Evolutionary conservation across 805 yeast genomes (phyloP).

Genomic region (Candida boidinii): DNA sequence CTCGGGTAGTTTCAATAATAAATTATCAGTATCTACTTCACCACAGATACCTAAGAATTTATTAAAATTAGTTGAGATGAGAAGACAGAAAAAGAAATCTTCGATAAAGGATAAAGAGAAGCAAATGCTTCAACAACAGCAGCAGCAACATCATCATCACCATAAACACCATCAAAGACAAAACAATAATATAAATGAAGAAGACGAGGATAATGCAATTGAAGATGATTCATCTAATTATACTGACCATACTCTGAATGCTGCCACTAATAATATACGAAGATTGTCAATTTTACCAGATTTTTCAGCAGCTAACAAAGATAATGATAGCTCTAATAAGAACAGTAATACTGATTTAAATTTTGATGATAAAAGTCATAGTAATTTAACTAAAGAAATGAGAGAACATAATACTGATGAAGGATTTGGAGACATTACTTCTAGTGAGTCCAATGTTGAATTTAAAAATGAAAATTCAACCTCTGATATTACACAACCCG

Average conservation of each 20-base stretch:
- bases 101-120: conserved; percentile 20
- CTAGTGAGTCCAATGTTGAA: conserved; percentile 12
- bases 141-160: conserved; percentile 9
- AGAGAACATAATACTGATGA: background rate
- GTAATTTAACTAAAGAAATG: too few relatives aligned
- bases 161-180: conserved; percentile 1
- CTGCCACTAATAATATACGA: too few relatives aligned
- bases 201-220: conserved; percentile 17
- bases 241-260: too few relatives aligned
- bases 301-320: too few relatives aligned
- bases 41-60: conserved; percentile 64
- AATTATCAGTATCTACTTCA: conserved; percentile 46
- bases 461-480: conserved; percentile 4
- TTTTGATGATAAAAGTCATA: background rate
- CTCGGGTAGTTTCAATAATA: conserved; percentile 28
- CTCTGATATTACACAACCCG: background rate
- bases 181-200: conserved; percentile 7
- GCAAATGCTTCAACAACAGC: conserved; percentile 3
- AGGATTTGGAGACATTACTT: conserved; percentile 12
- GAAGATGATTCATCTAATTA: too few relatives aligned
- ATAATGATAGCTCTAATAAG: conserved; percentile 16
- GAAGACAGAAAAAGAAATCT: conserved; percentile 30
- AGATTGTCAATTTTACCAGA: too few relatives aligned
- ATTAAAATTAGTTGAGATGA: conserved; percentile 43
- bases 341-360: conserved; percentile 7